Evolutionary conservation across 106 monocot genomes (phyloP), one percentile per base, ranked within the genome.

Genomic region (Vanilla planifolia): DNA sequence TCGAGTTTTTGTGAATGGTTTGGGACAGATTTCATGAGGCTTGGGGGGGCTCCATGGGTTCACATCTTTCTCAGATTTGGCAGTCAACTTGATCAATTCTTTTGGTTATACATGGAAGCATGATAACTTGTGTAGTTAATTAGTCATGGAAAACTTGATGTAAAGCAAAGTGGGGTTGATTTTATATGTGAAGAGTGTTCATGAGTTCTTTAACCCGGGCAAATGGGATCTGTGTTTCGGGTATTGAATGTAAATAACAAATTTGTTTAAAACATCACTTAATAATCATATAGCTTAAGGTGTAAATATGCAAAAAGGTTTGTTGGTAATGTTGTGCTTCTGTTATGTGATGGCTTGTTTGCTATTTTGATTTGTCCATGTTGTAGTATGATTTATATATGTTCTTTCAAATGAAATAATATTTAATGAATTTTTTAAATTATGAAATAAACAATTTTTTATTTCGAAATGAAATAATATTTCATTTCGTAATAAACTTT

Each of bases 1-100:
- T 83, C 62, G 75, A 77, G 65, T 60, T 13, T 83, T n/a, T n/a
- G 86, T 92, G 80, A 69, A 92, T 92, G 77, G 72, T 60, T 28
- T 15, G 17, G 48, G 27, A 29, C 53, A 67, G 61, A 35, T 61
- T 19, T 8, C 64, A 13, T 3, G 14, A 55, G 3, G 20, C 37
- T 28, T 32, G 23, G 22, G 32, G 35, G 16, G 11, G 42, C 65
- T 34, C 13, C 17, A 32, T 33, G 33, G 20, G 8, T 43, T 27
- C 56, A 24, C 1, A 60, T 65, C 27, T 43, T 67, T 41, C 48
- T 51, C 48, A 45, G 63, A 15, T 27, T 63, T 78, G 46, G n/a
- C 46, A 51, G 62, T 53, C 53, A 30, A 60, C 58, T 50, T 71
- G n/a, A n/a, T n/a, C n/a, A n/a, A 73, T 73, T 73, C 78, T 73